phyloP scores from a whole-genome alignment of 73 alveolate species.

The Tetrahymena borealis region DNA sequence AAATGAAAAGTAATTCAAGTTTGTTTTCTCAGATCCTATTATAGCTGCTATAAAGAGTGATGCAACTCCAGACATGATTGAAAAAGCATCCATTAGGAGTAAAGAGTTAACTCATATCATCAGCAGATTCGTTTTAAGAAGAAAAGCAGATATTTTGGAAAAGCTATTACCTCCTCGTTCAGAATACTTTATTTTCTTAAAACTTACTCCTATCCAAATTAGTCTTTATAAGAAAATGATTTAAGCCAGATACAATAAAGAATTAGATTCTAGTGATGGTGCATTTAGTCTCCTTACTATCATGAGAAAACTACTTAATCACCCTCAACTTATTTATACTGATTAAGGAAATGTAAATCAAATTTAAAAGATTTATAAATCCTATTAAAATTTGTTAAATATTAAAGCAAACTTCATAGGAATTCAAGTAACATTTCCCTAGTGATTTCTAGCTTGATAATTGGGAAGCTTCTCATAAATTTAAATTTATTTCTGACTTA shows the following conservation, averaged over 20 bases:
- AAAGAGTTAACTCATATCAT: constrained; percentile 28
- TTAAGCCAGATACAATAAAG: neutral
- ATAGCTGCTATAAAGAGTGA: constrained; percentile 7
- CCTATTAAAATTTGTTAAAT: neutral
- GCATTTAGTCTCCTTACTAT: neutral
- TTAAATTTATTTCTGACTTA: neutral
- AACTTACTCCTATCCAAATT: constrained; percentile 74
- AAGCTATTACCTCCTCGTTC: constrained; percentile 78
- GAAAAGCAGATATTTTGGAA: constrained; percentile 81
- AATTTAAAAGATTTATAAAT: neutral
- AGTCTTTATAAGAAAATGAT: constrained; percentile 73
- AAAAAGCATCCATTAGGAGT: constrained; percentile 26
- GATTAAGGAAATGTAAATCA: constrained; percentile 7
- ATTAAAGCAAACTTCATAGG: neutral
- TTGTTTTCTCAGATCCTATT: constrained; percentile 28
- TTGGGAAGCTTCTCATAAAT: neutral
- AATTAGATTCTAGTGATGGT: neutral
- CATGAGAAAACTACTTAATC: constrained; percentile 42
- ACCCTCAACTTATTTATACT: constrained; percentile 41
- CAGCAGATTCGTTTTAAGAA: constrained; percentile 76
- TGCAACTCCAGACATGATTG: constrained; percentile 16
- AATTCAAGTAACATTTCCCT: neutral
- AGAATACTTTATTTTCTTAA: constrained; percentile 84
- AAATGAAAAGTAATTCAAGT: constrained; percentile 21
- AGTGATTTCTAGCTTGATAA: neutral